Base-by-base conservation (phyloP, 768 basidiomycete genomes). In the Lentinula guzmanii region DNA sequence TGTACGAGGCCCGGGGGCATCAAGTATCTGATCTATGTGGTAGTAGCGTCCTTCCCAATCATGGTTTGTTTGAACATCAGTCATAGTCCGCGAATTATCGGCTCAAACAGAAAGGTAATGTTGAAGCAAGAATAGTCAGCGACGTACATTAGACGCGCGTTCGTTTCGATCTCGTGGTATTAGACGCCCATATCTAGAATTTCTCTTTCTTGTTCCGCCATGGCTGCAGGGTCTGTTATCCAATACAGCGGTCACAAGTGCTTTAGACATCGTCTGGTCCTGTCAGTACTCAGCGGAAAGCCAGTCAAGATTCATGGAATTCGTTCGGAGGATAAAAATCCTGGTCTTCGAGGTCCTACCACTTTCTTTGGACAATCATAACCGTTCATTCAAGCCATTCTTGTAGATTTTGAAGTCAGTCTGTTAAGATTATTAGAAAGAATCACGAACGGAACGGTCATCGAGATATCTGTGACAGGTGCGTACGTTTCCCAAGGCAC, bases 391-490 rank as follows among this genome's bases (percentile, higher is more conserved):
- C n/a, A 33, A 58, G 28, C 37, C 16, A 21, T 52, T 45, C 34
- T 48, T 33, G 9, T 67, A 93, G 95, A 98, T 72, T 96, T 88
- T 73, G 97, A 99, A 77, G 86, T 96, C 52, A 95, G 91, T 68
- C 79, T 98, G 28, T 73, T 99, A 46, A 80, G 96, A 51, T 75
- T 98, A 15, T 68, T 98, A 37, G 95, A 98, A 71, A 93, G 92
- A 67, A 77, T 91, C 3, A 95, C 94, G 3, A 98, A 98, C 79
- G 97, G 96, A 2, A 92, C 92, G 5, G 76, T 92, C 33, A 90
- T 98, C 63, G 97, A 98, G 72, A 98, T 99, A 56, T 96, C 94
- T 2, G 89, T 95, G 6, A 98, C 97, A 21, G 96, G 95, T 90
- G 65, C 59, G 83, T 65, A 9, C 18, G 46, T 28, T 24, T 43